Base-by-base conservation (phyloP, 352 stramenopile species). In the Globisporangium irregulare region DNA sequence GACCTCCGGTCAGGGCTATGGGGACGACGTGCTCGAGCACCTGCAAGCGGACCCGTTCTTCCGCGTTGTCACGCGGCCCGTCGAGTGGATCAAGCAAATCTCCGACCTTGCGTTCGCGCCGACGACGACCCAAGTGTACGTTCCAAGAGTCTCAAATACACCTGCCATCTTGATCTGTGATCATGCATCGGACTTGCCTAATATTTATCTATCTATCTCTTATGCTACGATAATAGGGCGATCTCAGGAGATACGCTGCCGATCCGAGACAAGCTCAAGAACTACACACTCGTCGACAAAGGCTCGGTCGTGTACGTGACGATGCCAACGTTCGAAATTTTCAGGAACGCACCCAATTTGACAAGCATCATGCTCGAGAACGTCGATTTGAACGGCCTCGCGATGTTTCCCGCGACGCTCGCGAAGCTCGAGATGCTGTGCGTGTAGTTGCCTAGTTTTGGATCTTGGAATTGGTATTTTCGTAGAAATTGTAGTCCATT, bases 291-390 rank as follows among this genome's bases (percentile, higher is more conserved):
- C 14, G 50, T 81, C 18, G 68, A 74, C 18, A 68, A 69, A 12
- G 74, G 70, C 29, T 62, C 70, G 12, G 50, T 64, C 6, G 62
- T 81, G n/a, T 70, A 64, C 46, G 56, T 78, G 8, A 59, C 67
- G 14, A 56, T 79, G 14, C 56, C 48, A 3, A 27, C 55, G 32
- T 53, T 60, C 34, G 64, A 69, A 2, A 57, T 70, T 53, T 76
- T 81, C 20, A 27, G 24, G 24, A 78, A 77, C 18, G 76, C 74
- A 18, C 70, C 51, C 1, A 66, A 73, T n/a, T 64, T 73, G 22
- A 75, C 72, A 58, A 72, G 65, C 4, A 54, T 83, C 20, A 73
- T 79, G 53, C 48, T 83, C 22, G 76, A 83, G 59, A 83, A 83
- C 67, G 20, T 83, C 62, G 73, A 81, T 46, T 60, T 83, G 15